These are phyloP conservation scores for Clonostachys sp. DNA, from an alignment of 2,329 filamentous ascomycete genomes.

Conservation along the genomic window DNA sequence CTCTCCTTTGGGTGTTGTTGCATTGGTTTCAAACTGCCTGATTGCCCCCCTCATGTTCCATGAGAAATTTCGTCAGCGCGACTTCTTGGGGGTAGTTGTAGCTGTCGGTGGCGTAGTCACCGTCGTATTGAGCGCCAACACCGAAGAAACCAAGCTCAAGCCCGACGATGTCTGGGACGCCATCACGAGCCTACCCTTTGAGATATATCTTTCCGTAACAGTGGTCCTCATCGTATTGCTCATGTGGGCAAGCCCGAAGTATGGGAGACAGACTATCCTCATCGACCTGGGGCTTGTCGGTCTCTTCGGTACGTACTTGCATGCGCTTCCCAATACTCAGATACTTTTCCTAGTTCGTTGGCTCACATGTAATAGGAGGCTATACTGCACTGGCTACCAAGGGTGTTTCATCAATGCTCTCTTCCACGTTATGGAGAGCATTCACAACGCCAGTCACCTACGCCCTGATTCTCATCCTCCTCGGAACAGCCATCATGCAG, in stretches of 20 bases:
- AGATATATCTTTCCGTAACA: constrained; percentile 82
- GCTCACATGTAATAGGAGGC: constrained; percentile 54
- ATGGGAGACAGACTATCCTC: constrained; percentile 81
- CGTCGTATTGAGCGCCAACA: constrained; percentile 86
- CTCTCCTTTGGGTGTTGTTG: constrained; percentile 93
- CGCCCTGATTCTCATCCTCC: constrained; percentile 71
- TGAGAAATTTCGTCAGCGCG: constrained; percentile 78
- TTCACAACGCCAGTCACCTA: constrained; percentile 93
- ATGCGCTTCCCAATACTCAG: too few species aligned
- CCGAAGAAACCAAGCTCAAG: constrained; percentile 84
- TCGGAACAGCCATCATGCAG: constrained; percentile 88
- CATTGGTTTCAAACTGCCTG: constrained; percentile 91
- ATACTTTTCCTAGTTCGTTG: constrained; percentile 1
- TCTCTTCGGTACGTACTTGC: constrained; percentile 69
- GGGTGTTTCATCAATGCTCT: constrained; percentile 91
- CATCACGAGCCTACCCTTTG: constrained; percentile 84
- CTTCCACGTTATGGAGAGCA: constrained; percentile 81
- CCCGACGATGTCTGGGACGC: constrained; percentile 86
- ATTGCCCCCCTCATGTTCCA: constrained; percentile 94
- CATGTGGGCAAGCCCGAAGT: constrained; percentile 77
- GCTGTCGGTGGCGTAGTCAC: constrained; percentile 85
- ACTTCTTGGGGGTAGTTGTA: constrained; percentile 84
- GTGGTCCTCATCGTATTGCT: constrained; percentile 67
- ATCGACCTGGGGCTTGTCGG: constrained; percentile 93
- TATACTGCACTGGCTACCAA: constrained; percentile 98